A percentile compares a stretch with the other conserved stretches of the same genome.
Evolutionary conservation across 2,329 filamentous ascomycete species (phyloP).

Genomic region (Lecanicillium sp.): DNA sequence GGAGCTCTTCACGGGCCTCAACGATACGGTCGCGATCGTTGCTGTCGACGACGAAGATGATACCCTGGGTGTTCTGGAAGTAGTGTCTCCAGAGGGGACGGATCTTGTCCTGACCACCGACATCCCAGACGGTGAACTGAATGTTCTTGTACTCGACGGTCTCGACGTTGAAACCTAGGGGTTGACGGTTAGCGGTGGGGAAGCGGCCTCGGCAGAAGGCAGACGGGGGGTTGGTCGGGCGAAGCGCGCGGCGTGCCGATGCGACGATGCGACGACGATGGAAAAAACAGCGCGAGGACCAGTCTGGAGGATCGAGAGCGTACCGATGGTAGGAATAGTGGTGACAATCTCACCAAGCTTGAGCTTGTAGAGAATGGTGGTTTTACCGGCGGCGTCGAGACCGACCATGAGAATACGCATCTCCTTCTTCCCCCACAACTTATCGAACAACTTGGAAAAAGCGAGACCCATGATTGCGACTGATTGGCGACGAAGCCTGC

Average conservation of each 20-base stretch:
- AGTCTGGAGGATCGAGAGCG: slow-evolving; percentile 25
- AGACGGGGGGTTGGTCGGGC: neutral
- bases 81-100: slow-evolving; percentile 99
- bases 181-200: slow-evolving; percentile 7
- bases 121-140: slow-evolving; percentile 99
- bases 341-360: slow-evolving; percentile 99
- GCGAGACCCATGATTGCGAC: slow-evolving; percentile 90
- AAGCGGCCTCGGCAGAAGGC: neutral
- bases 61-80: slow-evolving; percentile 99
- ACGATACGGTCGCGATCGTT: slow-evolving; percentile 98
- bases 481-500: slow-evolving; percentile 29
- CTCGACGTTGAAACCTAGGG: slow-evolving; percentile 94
- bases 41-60: slow-evolving; percentile 99
- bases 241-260: neutral
- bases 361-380: slow-evolving; percentile 99
- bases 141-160: slow-evolving; percentile 99
- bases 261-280: neutral
- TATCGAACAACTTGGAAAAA: slow-evolving; percentile 94
- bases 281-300: slow-evolving; percentile 4
- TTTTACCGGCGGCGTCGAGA: slow-evolving; percentile 99
- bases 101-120: slow-evolving; percentile 99
- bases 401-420: slow-evolving; percentile 99
- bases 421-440: slow-evolving; percentile 99
- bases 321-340: slow-evolving; percentile 97
- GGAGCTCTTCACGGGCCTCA: slow-evolving; percentile 92